Evolutionary conservation across 768 basidiomycete genomes (phyloP), one percentile per base, ranked within the genome.

Genomic region (Hebeloma cylindrosporum): DNA sequence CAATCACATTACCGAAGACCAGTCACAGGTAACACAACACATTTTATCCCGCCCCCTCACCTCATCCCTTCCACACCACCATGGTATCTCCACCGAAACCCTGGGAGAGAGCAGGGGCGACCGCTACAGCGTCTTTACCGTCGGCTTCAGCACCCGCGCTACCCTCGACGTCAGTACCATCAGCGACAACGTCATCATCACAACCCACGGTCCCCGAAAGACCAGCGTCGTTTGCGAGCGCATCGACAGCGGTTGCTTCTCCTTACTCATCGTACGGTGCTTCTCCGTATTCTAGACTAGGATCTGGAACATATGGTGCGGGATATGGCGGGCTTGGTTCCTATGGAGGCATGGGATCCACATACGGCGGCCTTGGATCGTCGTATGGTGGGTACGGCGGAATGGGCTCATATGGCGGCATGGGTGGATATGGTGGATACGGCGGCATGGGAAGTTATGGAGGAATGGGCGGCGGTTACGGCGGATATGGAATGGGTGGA

Each of bases 1-100:
- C 30, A 35, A 36, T 40, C 20, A 16, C 26, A 26, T 36, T 35
- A 21, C 25, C 43, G 34, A n/a, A n/a, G 38, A 30, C 7, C 17
- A 21, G 31, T 38, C 35, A 36, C 36, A 21, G 22, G 47, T 45
- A 38, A 45, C 48, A 40, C 13, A 36, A n/a, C 4, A 18, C 23
- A 20, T 20, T 37, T 35, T 20, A 18, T 37, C 28, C 31, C 33
- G 25, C 43, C 22, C 31, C 17, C 8, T 20, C 26, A 16, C 25
- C 30, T 36, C 41, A 14, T 32, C 20, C 29, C 23, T 28, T 21
- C 18, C 23, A n/a, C 27, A 32, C 36, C 41, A 40, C 32, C 16
- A 90, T 91, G 88, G 80, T 77, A 27, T 88, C 89, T 16, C 90
- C 90, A 36, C 90, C 89, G 61, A 93, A 92, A 63, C 91, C 90